A percentile compares a stretch with the other conserved stretches of the same genome.
Conservation (phyloP, 345 rosid genomes). For the Aquilaria malaccensis region DNA sequence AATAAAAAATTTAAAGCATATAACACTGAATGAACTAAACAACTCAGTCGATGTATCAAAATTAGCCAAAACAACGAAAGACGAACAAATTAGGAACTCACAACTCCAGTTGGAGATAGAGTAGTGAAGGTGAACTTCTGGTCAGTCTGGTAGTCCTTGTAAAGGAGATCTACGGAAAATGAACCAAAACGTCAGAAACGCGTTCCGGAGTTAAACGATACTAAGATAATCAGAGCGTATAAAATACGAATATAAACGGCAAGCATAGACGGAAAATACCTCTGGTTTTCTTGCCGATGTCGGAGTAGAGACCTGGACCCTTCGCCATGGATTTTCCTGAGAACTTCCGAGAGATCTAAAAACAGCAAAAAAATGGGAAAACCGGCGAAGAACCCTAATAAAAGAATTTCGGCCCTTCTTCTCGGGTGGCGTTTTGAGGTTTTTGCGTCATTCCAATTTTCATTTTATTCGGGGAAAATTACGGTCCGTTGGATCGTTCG, state of each 20-base stretch:
- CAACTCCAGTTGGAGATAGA: conserved; percentile 74
- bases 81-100: conserved; percentile 26
- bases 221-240: not conserved
- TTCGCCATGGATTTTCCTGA: conserved; percentile 44
- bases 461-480: not conserved
- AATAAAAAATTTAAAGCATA: not conserved
- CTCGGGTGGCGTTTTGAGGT: conserved; percentile 3
- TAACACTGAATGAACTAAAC: not conserved
- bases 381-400: conserved; percentile 6
- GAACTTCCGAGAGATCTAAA: not conserved
- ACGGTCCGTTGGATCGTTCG: conserved; percentile 1
- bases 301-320: conserved; percentile 94
- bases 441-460: not conserved
- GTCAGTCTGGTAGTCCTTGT: conserved; percentile 92
- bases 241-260: too few species aligned
- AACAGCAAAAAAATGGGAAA: not conserved
- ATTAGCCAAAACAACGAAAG: not conserved
- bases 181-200: not conserved
- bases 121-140: conserved; percentile 86
- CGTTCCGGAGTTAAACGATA: not conserved
- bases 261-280: conserved; percentile 25
- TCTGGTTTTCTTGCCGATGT: conserved; percentile 89
- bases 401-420: not conserved
- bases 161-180: conserved; percentile 53
- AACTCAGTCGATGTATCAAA: not conserved